Conservation (phyloP, 192 early-diverging fungal species). For the Coemansia asiatica region DNA sequence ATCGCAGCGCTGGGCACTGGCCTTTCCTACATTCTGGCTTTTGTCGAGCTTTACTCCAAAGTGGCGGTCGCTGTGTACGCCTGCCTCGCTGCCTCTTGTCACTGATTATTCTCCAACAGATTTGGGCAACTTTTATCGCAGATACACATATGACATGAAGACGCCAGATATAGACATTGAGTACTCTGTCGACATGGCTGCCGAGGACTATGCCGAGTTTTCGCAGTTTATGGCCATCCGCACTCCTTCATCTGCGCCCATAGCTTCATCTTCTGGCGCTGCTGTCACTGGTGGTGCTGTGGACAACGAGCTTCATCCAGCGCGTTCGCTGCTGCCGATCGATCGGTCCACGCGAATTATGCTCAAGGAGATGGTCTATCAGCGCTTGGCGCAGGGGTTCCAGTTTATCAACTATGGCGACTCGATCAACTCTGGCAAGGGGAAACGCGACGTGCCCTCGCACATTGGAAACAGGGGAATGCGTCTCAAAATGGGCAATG, state of each 20-base stretch:
- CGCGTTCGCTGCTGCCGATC: conserved; percentile 6
- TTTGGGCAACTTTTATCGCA: conserved; percentile 65
- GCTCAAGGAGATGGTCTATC: conserved; percentile 81
- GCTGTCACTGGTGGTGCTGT: not conserved
- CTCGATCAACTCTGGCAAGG: not conserved
- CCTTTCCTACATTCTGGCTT: conserved; percentile 66
- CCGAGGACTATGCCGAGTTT: conserved; percentile 36
- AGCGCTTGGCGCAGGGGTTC: conserved; percentile 91
- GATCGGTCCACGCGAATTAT: conserved; percentile 57
- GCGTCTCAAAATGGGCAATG: conserved; percentile 12
- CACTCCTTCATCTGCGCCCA: conserved; percentile 7
- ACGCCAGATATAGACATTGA: conserved; percentile 29
- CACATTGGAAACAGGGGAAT: conserved; percentile 1
- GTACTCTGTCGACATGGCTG: conserved; percentile 16
- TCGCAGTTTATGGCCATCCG: conserved; percentile 25
- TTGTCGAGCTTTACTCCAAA: conserved; percentile 65
- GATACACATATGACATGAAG: conserved; percentile 60
- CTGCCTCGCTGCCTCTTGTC: conserved; percentile 91
- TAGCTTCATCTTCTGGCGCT: not conserved
- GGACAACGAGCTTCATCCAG: not conserved
- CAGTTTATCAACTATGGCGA: conserved; percentile 70
- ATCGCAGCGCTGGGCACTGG: conserved; percentile 84
- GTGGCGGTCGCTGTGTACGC: conserved; percentile 90
- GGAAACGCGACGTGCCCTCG: not conserved
- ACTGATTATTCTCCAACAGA: conserved; percentile 79